These are phyloP conservation scores for Metschnikowia bowlesiae DNA, from an alignment of 805 yeast genomes.

Conservation along the genomic window DNA sequence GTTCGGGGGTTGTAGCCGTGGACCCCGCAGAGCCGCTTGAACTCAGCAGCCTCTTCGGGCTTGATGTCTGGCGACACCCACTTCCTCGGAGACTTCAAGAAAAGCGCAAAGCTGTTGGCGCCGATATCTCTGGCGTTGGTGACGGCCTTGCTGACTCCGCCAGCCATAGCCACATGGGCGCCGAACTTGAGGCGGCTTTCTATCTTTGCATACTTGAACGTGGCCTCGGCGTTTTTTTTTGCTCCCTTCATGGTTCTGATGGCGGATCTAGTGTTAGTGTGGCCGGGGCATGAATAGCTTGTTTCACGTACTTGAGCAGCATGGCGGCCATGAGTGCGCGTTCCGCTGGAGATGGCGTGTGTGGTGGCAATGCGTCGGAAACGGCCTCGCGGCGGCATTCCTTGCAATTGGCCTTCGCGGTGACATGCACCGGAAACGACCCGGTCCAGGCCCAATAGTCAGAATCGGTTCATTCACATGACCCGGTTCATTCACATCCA, in stretches of 20 bases:
- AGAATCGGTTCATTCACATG: too few relatives aligned
- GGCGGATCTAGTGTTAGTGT: not conserved
- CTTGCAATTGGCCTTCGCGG: too few relatives aligned
- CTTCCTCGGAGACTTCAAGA: constrained; percentile 82
- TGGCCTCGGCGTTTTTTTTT: constrained; percentile 8
- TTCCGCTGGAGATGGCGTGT: not conserved
- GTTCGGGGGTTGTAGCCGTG: constrained; percentile 67
- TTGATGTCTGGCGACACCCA: constrained; percentile 84
- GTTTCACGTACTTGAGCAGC: not conserved
- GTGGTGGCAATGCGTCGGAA: too few relatives aligned
- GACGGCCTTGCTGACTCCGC: constrained; percentile 74
- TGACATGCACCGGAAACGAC: too few relatives aligned
- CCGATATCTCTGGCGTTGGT: constrained; percentile 51
- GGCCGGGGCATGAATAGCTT: not conserved
- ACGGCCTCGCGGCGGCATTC: too few relatives aligned
- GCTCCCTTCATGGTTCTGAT: constrained; percentile 6
- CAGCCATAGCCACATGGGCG: constrained; percentile 82
- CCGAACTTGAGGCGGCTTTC: constrained; percentile 62
- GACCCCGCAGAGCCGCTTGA: constrained; percentile 57
- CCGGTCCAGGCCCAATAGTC: too few relatives aligned
- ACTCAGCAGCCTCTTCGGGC: constrained; percentile 61
- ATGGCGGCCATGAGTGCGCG: not conserved
- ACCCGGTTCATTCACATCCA: too few relatives aligned
- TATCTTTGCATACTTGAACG: constrained; percentile 33
- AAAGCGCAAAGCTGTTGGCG: constrained; percentile 84